These are phyloP conservation scores for Annulohypoxylon moriforme DNA, from an alignment of 495 filamentous ascomycete genomes.

Conservation along the genomic window DNA sequence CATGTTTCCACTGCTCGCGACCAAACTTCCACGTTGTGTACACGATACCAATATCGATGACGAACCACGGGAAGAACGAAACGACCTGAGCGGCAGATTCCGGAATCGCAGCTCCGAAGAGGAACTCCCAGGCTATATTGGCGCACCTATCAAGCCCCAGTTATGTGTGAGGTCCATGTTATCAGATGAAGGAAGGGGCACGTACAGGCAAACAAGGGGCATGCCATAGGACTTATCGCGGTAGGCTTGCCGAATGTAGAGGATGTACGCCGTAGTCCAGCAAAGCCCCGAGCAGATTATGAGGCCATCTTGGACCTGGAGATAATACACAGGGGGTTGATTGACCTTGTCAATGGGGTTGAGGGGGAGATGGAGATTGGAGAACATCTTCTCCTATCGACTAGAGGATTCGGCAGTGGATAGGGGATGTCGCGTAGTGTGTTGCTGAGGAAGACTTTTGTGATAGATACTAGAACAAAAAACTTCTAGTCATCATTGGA, in stretches of 20 bases:
- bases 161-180: not conserved
- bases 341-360: constrained; percentile 3
- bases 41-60: constrained; percentile 6
- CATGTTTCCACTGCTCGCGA: constrained; percentile 9
- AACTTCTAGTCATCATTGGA: not conserved
- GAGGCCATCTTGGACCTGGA: constrained; percentile 15
- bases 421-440: not conserved
- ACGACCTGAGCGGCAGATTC: constrained; percentile 4
- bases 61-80: constrained; percentile 2
- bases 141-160: not conserved
- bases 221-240: constrained; percentile 15
- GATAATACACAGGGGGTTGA: constrained; percentile 2
- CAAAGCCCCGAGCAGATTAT: not conserved
- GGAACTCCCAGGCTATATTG: constrained; percentile 3
- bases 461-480: not conserved
- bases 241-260: constrained; percentile 7
- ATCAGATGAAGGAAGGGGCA: not conserved
- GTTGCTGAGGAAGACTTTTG: not conserved
- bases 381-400: not conserved
- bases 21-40: constrained; percentile 6
- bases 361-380: constrained; percentile 3
- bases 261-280: constrained; percentile 4
- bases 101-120: not conserved
- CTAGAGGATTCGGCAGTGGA: not conserved
- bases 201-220: constrained; percentile 13